Evolutionary conservation across 768 basidiomycete genomes (phyloP), one percentile per base, ranked within the genome.

Genomic region (Suillus variegatus): DNA sequence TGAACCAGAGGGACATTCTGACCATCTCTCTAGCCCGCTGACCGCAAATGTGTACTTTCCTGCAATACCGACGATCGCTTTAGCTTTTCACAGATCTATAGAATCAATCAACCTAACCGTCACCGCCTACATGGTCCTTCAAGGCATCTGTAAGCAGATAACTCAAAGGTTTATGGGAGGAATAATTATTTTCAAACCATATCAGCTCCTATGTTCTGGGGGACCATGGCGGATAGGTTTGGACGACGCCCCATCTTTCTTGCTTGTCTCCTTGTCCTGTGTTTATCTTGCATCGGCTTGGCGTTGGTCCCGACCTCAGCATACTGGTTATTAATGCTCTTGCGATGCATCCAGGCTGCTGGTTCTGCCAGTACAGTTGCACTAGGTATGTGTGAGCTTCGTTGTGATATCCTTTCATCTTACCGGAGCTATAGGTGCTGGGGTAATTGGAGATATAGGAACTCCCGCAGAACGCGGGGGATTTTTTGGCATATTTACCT

Each of bases 301-400:
- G 87, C 86, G 4, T 72, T 85, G 22, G 79, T 82, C 36, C 86
- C 87, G 3, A 84, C 84, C 0, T 74, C 77, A 5, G 89, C 82
- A 4, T 95, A 91, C 73, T 94, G 91, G 92, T 77, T 93, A 6
- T 79, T 95, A 13, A 83, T 95, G 79, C 69, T 95, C 18, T 82
- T 95, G n/a, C 85, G 94, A 28, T 92, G 90, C 66, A 44, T 94
- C 3, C 93, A 95, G 79, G 88, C 91, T 2, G 83, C 88, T 3
- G 93, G 93, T 1, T 92, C 89, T 3, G 90, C 92, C 0, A 91
- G 91, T 64, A 92, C 90, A 0, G 82, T 93, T 66, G 91, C 91
- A 0, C 79, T 94, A 25, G 91, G 91, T 85, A 72, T 51, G 73
- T 71, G 41, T 22, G 40, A 13, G 36, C 16, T 6, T 46, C 14